Evolutionary conservation across 257 asterid species (phyloP).

Genomic region (Plectranthus barbatus): DNA sequence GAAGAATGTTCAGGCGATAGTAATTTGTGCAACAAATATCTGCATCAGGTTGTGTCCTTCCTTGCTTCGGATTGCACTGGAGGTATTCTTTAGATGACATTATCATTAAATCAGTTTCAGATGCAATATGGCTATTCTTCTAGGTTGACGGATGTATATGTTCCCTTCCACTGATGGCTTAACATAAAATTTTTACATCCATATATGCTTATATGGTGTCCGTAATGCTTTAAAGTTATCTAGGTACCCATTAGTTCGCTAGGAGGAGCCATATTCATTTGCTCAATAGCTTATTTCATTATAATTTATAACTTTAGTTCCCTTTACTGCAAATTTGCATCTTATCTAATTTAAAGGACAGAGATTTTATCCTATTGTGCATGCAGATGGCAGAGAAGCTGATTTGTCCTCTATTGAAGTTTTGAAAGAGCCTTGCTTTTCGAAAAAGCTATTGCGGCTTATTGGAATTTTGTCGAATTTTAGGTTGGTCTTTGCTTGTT

Average conservation of each 20-base stretch:
- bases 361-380: constrained; percentile 17
- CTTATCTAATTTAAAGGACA: not conserved
- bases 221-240: not conserved
- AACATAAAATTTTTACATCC: constrained; percentile 1
- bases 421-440: constrained; percentile 73
- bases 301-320: not conserved
- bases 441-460: constrained; percentile 72
- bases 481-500: constrained; percentile 44
- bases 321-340: constrained; percentile 2
- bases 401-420: constrained; percentile 56
- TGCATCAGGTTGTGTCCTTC: constrained; percentile 43
- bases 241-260: not conserved
- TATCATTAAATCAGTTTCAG: not conserved
- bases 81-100: constrained; percentile 37
- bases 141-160: not conserved
- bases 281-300: not conserved
- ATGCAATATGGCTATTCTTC: constrained; percentile 7
- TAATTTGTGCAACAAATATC: constrained; percentile 46
- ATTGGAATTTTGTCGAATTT: constrained; percentile 59
- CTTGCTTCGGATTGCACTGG: constrained; percentile 49
- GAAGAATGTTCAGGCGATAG: constrained; percentile 43
- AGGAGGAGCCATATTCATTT: constrained; percentile 4
- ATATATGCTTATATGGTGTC: not conserved
- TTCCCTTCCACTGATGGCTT: constrained; percentile 1
- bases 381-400: constrained; percentile 52